phyloP scores from a whole-genome alignment of 345 rosid genomes.

The Melastoma malabathricum region DNA sequence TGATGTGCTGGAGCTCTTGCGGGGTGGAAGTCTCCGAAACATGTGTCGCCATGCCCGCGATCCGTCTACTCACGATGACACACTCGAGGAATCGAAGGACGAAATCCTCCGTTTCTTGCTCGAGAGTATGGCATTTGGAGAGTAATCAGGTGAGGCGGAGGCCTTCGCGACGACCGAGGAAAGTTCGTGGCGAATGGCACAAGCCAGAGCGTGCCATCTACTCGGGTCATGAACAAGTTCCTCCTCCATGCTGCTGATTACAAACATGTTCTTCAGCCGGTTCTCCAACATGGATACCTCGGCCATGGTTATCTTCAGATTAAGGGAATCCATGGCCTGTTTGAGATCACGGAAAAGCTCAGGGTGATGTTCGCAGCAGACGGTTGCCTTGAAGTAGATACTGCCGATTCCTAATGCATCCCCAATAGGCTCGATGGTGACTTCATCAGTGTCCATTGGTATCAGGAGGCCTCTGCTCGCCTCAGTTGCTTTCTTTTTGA shows the following conservation, averaged over 20 bases:
- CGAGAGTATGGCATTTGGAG: conserved; percentile 17
- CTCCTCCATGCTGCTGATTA: conserved; percentile 20
- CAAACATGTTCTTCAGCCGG: conserved; percentile 33
- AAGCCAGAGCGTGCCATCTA: conserved; percentile 6
- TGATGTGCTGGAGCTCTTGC: too few relatives aligned
- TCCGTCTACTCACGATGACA: conserved; percentile 18
- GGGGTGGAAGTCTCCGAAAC: too few relatives aligned
- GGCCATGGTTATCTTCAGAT: conserved; percentile 22
- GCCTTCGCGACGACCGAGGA: conserved; percentile 29
- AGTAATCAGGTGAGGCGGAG: conserved; percentile 21
- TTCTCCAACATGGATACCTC: conserved; percentile 44
- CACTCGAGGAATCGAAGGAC: conserved; percentile 24
- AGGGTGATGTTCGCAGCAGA: conserved; percentile 46
- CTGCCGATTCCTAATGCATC: conserved; percentile 13
- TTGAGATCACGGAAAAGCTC: conserved; percentile 34
- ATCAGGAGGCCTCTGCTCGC: conserved; percentile 31
- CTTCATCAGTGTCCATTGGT: conserved; percentile 41
- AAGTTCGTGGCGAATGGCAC: conserved; percentile 26
- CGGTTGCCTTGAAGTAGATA: conserved; percentile 25
- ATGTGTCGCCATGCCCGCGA: neutral
- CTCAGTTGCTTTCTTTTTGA: conserved; percentile 32
- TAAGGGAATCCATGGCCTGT: conserved; percentile 34
- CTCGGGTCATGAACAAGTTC: conserved; percentile 5
- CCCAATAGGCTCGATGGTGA: conserved; percentile 27
- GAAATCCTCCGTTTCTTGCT: conserved; percentile 32